These are phyloP conservation scores for Paecilomyces niveus DNA, from an alignment of 2,329 filamentous ascomycete genomes.

Conservation along the genomic window DNA sequence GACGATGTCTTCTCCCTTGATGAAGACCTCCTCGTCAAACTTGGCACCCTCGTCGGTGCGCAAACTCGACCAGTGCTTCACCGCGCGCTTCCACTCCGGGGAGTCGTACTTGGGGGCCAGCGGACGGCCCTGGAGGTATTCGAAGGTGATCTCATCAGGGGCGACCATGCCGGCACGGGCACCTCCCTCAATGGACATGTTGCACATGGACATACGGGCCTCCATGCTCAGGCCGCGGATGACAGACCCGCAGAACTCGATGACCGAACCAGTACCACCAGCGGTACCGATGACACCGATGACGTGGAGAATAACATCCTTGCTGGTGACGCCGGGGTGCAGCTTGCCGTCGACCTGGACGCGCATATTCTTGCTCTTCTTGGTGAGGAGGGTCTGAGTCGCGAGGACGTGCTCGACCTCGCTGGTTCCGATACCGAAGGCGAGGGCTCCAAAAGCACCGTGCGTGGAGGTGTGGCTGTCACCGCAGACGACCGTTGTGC, in stretches of 20 bases:
- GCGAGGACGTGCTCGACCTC: slow-evolving; percentile 98
- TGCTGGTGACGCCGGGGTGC: slow-evolving; percentile 85
- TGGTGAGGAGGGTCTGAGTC: slow-evolving; percentile 90
- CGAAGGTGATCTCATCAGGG: slow-evolving; percentile 87
- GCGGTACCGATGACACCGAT: slow-evolving; percentile 94
- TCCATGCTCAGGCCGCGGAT: slow-evolving; percentile 90
- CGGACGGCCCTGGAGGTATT: slow-evolving; percentile 87
- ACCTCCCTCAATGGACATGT: slow-evolving; percentile 97
- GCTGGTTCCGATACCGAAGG: slow-evolving; percentile 95
- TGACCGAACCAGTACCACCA: slow-evolving; percentile 87
- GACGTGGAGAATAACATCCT: slow-evolving; percentile 87
- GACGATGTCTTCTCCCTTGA: slow-evolving; percentile 86
- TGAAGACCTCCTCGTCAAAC: slow-evolving; percentile 82
- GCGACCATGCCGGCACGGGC: slow-evolving; percentile 95
- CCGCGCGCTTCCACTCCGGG: slow-evolving; percentile 81
- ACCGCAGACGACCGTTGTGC: slow-evolving; percentile 93
- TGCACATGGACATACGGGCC: slow-evolving; percentile 98
- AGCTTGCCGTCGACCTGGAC: slow-evolving; percentile 91
- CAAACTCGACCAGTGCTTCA: slow-evolving; percentile 79
- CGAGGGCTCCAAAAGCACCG: slow-evolving; percentile 88
- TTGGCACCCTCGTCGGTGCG: slow-evolving; percentile 81
- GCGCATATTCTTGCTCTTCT: slow-evolving; percentile 97
- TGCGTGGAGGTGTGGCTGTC: slow-evolving; percentile 98
- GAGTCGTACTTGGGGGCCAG: slow-evolving; percentile 79
- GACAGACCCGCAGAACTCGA: slow-evolving; percentile 94